Conservation (phyloP, 495 filamentous ascomycete species). For the Penicillium angulare region DNA sequence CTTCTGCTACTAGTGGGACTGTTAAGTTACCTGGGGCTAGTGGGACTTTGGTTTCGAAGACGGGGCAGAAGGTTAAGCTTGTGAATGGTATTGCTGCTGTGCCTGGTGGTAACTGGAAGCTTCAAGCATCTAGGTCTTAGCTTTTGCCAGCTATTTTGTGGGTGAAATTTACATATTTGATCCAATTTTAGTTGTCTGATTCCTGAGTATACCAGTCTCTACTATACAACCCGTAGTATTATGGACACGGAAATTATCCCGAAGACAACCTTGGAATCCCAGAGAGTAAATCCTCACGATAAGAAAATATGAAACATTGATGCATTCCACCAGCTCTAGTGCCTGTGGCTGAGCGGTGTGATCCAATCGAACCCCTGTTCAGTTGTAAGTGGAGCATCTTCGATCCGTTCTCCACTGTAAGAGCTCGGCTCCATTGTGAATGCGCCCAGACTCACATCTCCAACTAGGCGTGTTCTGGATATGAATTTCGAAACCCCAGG, state of each 20-base stretch:
- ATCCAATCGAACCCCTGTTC: neutral
- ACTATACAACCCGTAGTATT: no score
- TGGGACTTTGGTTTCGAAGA: constrained; percentile 11
- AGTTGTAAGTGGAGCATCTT: neutral
- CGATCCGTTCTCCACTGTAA: neutral
- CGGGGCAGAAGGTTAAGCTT: constrained; percentile 5
- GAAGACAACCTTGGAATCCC: no score
- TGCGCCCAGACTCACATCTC: neutral
- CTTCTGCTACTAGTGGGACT: constrained; percentile 7
- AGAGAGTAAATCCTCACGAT: no score
- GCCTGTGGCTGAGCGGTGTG: neutral
- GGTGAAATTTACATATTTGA: no score
- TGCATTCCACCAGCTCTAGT: neutral
- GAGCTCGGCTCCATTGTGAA: neutral
- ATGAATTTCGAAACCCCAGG: no score
- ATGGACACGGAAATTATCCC: no score
- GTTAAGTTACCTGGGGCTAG: constrained; percentile 10
- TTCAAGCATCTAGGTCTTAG: neutral
- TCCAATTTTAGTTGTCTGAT: no score
- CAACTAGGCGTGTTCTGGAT: no score
- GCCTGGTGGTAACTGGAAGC: constrained; percentile 13
- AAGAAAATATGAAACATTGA: neutral
- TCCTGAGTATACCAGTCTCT: no score
- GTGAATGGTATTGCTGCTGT: constrained; percentile 10
- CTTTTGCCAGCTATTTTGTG: no score